Evolutionary conservation across 2,329 filamentous ascomycete genomes (phyloP), one percentile per base, ranked within the genome.

Genomic region (Penicillium sp.): DNA sequence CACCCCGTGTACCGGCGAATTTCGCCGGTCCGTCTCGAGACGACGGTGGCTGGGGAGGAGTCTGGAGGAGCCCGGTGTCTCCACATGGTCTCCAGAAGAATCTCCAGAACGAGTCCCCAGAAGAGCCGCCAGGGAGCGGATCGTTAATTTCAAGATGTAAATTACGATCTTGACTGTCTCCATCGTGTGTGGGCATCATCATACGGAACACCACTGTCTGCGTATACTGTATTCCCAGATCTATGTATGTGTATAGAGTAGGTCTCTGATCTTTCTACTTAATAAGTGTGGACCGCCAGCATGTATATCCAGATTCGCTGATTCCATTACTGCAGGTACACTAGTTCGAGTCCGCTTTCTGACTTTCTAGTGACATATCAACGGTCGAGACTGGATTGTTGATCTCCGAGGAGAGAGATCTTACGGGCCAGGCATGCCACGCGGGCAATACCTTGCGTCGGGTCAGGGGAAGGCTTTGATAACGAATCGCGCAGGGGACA

Each of bases 1-100:
- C 66, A 70, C 72, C 30, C 30, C 60, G 11, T 60, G 49, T 57
- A 59, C 19, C 45, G 58, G 51, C 46, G 42, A 52, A 55, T 58
- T 43, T 52, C 26, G 58, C 51, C 19, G 40, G 19, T 25, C 40
- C 6, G 38, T 33, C 30, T 35, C 30, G 48, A 37, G 48, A 25
- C 51, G 48, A 25, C 51, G 37, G 51, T 53, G 35, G 51, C 51
- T 53, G 35, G 30, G 30, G 8, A 33, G 30, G 30, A 33, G 30
- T 33, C 30, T 33, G 30, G 30, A 33, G 30, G 30, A 33, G 8
- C 11, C 30, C 30, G 10, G 30, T 33, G 30, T 54, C 40, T 43
- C 52, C 52, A 33, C 19, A 14, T 38, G n/a, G 33, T 52, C n/a
- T 52, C 26, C 28, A 51, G 48, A 35, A 19, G 48, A 10, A n/a